Evolutionary conservation across 2,329 filamentous ascomycete genomes (phyloP), one percentile per base, ranked within the genome.

Genomic region (Botryotinia convoluta): DNA sequence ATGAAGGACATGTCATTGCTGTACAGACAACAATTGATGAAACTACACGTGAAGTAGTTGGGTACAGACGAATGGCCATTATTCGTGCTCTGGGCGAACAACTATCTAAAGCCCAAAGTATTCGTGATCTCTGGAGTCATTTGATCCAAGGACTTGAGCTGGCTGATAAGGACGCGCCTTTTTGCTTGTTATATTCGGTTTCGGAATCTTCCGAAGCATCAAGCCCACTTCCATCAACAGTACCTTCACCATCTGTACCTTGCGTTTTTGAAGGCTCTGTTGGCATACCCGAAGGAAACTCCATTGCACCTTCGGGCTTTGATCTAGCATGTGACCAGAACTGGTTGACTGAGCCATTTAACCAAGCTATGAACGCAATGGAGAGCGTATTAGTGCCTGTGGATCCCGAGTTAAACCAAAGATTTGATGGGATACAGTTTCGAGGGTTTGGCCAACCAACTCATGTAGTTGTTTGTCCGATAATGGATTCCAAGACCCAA

Each of bases 151-250:
- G 91, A 2, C 85, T 95, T 54, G 89, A 91, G 73, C 89, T 89
- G 77, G 94, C 94, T 79, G 89, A 92, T 75, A 86, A 86, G 72
- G 93, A 95, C 79, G 88, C 92, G 8, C 93, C 93, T 0, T 93
- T 95, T 78, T 89, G 90, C 35, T 83, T 95, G 72, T 85, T 95
- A 1, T 95, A 95, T 81, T 93, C 92, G 0, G 89, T 93, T 3
- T 93, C 91, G 0, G 86, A 92, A 72, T 88, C 92, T 76, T 93
- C 92, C 0, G 90, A 87, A 57, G 91, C 87, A 75, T 81, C 89
- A 35, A 80, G 88, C 20, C 87, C 88, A 35, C 87, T 88, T 3
- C 90, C 90, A 54, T 54, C 35, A 57, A 29, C 35, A 32, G 14
- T 8, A 39, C 16, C 44, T 67, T n/a, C 63, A n/a, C 22, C 63